These are phyloP conservation scores for Trifolium dubium DNA, from an alignment of 306 rosid genomes.

Conservation along the genomic window DNA sequence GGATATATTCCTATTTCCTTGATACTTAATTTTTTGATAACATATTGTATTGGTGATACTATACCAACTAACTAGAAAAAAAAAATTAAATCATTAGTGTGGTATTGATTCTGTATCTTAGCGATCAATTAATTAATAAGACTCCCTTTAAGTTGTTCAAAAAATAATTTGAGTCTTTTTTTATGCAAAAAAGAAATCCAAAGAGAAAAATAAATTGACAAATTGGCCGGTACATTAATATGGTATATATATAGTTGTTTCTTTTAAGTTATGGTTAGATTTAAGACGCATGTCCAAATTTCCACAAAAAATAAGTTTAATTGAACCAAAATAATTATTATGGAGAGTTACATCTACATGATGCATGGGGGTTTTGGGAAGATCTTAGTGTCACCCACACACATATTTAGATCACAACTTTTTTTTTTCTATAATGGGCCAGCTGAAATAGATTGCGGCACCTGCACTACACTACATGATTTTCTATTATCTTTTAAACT, in stretches of 20 bases:
- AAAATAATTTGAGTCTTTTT: no score
- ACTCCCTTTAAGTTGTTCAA: no score
- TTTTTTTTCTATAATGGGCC: constrained; percentile 41
- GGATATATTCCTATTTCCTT: background rate
- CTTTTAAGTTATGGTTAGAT: constrained; percentile 9
- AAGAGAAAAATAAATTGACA: background rate
- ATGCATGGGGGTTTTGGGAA: constrained; percentile 17
- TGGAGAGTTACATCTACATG: constrained; percentile 31
- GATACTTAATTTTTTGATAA: background rate
- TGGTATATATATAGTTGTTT: background rate
- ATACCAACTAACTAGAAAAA: background rate
- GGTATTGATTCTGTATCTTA: background rate
- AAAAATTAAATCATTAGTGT: background rate
- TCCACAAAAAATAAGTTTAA: constrained; percentile 9
- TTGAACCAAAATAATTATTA: background rate
- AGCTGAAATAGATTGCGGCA: constrained; percentile 45
- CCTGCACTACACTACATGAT: constrained; percentile 40
- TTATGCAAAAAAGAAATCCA: no score
- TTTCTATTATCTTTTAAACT: constrained; percentile 48
- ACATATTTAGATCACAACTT: constrained; percentile 35
- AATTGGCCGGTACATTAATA: constrained; percentile 12
- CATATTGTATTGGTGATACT: background rate
- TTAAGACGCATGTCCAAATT: constrained; percentile 34
- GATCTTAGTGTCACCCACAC: constrained; percentile 8
- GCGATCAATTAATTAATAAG: background rate